These are phyloP conservation scores for Alectoria sarmentosa DNA, from an alignment of 495 filamentous ascomycete species.

Conservation along the genomic window DNA sequence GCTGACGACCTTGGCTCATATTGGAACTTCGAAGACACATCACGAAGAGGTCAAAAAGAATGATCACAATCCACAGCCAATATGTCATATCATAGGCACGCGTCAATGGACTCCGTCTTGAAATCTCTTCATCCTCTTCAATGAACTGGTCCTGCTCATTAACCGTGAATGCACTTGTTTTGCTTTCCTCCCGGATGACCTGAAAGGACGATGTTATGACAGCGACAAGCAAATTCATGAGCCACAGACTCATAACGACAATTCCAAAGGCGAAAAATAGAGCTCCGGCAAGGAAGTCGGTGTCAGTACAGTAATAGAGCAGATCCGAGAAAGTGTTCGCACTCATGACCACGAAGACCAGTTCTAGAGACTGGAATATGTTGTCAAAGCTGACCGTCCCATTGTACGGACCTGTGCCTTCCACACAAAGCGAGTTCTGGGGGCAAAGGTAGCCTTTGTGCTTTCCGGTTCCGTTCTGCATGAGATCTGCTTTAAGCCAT, in stretches of 20 bases:
- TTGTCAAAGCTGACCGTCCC: slow-evolving; percentile 93
- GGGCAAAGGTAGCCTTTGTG: slow-evolving; percentile 94
- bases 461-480: slow-evolving; percentile 33
- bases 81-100: slow-evolving; percentile 61
- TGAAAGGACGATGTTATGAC: slow-evolving; percentile 99
- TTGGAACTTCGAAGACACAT: slow-evolving; percentile 67
- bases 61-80: slow-evolving; percentile 75
- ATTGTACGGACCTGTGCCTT: slow-evolving; percentile 72
- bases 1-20: slow-evolving; percentile 53
- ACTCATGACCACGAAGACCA: slow-evolving; percentile 99
- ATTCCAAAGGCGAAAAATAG: slow-evolving; percentile 81
- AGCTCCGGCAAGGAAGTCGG: slow-evolving; percentile 79
- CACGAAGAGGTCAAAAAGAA: slow-evolving; percentile 65
- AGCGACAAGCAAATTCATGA: slow-evolving; percentile 92
- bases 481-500: slow-evolving; percentile 54
- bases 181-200: slow-evolving; percentile 94
- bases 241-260: slow-evolving; percentile 91
- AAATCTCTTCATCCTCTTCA: slow-evolving; percentile 40
- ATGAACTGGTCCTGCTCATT: slow-evolving; percentile 44
- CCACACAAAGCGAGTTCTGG: slow-evolving; percentile 68
- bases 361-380: slow-evolving; percentile 78
- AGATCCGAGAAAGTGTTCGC: slow-evolving; percentile 94
- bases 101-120: slow-evolving; percentile 52
- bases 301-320: slow-evolving; percentile 86
- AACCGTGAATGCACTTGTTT: slow-evolving; percentile 82